Evolutionary conservation across 257 asterid genomes (phyloP).

Genomic region (Verbascum thapsus): DNA sequence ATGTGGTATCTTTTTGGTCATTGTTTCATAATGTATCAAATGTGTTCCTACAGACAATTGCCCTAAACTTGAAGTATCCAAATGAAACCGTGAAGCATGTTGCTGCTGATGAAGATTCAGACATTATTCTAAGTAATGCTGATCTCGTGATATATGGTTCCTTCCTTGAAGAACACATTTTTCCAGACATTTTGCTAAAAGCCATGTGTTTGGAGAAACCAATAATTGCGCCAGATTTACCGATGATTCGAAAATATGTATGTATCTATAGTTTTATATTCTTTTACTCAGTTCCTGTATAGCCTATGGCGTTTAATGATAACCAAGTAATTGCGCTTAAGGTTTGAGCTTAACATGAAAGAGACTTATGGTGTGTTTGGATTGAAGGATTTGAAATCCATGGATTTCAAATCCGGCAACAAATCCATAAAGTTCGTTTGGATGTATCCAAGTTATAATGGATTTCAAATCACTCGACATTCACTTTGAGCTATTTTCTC

Average conservation of each 20-base stretch:
- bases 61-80: slow-evolving; percentile 67
- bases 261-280: slow-evolving; percentile 34
- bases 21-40: slow-evolving; percentile 23
- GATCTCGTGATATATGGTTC: slow-evolving; percentile 88
- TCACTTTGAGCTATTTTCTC: no score
- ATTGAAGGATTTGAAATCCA: no score
- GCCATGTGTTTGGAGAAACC: slow-evolving; percentile 89
- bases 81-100: slow-evolving; percentile 64
- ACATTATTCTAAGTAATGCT: slow-evolving; percentile 47
- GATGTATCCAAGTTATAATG: no score
- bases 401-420: no score
- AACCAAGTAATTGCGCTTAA: neutral
- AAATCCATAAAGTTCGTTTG: no score
- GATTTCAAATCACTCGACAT: no score
- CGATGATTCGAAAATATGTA: slow-evolving; percentile 73
- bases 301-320: neutral
- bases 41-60: slow-evolving; percentile 61
- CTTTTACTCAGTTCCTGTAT: slow-evolving; percentile 1
- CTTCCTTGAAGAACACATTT: slow-evolving; percentile 70
- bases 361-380: no score
- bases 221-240: slow-evolving; percentile 77
- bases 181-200: slow-evolving; percentile 77
- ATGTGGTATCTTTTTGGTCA: slow-evolving; percentile 1
- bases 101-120: slow-evolving; percentile 46
- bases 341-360: neutral